Evolutionary conservation across 208 protist species (phyloP), one percentile per base, ranked within the genome.

Genomic region (Wallacemonas rigidus): DNA sequence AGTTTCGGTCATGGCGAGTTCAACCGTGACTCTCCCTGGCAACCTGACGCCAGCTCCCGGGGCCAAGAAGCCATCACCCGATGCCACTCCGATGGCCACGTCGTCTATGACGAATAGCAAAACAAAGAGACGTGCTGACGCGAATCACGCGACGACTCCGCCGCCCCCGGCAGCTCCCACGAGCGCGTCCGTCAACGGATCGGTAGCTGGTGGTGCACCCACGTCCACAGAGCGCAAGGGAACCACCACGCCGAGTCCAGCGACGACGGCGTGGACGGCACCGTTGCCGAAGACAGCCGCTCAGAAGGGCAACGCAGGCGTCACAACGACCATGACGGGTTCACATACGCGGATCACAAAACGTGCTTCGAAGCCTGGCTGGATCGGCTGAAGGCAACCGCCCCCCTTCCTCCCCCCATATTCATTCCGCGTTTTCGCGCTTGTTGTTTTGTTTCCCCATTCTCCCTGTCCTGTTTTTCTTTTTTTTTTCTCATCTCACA

Each of bases 361-460:
- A 38, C 48, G 35, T 8, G 38, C 11, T 17, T 26, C 60, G n/a
- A 45, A 17, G 60, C 60, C 60, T 17, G 60, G 60, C 38, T 65
- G 60, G 60, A 41, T 65, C 8, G 51, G n/a, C 40, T 65, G 43
- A 51, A 9, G 47, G 7, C 38, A 9, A 12, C 38, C 43, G 15
- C 53, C 54, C 14, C 14, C 47, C 36, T 54, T 51, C 50, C 51
- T 47, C 40, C 12, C 65, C 5, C 44, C 36, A 14, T 65, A 51
- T 5, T 15, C 17, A 36, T 57, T 26, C 9, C 26, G 56, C 56
- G 12, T 72, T 60, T 48, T 69, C 71, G 67, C 69, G 14, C 69
- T 71, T 36, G 11, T 76, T 71, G 35, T 51, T 71, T 71, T 71
- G n/a, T 76, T 44, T 71, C 71, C 36, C 41, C 51, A 40, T 51